These are phyloP conservation scores for Saturnispora saitoi DNA, from an alignment of 805 yeast genomes.

Conservation along the genomic window DNA sequence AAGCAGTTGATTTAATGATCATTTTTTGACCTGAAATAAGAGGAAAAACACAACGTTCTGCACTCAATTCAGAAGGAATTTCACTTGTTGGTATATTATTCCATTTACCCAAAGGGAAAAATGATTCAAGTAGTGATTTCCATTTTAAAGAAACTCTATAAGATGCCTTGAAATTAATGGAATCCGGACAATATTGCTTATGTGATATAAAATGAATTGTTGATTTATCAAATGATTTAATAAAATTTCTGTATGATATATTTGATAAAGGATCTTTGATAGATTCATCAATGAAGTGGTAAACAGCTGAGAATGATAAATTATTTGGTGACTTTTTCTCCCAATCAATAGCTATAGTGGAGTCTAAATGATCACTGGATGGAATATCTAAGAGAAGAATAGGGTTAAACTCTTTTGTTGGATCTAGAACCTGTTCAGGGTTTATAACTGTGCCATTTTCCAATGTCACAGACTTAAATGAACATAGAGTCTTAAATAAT, in stretches of 20 bases:
- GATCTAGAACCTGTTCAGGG: slow-evolving; percentile 69
- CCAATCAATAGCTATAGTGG: slow-evolving; percentile 24
- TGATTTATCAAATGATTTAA: slow-evolving; percentile 43
- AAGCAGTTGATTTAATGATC: slow-evolving; percentile 16
- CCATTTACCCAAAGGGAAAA: slow-evolving; percentile 36
- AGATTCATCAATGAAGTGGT: slow-evolving; percentile 67
- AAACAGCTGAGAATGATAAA: slow-evolving; percentile 39
- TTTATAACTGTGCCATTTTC: slow-evolving; percentile 49
- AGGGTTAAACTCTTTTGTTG: slow-evolving; percentile 47
- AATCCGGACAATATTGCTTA: slow-evolving; percentile 50
- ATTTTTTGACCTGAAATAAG: slow-evolving; percentile 25
- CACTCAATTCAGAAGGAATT: slow-evolving; percentile 18
- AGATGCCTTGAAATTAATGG: slow-evolving; percentile 48
- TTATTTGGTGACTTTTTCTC: slow-evolving; percentile 2
- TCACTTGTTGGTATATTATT: slow-evolving; percentile 22
- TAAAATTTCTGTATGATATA: slow-evolving; percentile 39
- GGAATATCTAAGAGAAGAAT: slow-evolving; percentile 73
- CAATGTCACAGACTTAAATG: slow-evolving; percentile 48
- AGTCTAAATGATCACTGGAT: slow-evolving; percentile 33
- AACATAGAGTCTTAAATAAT: slow-evolving; percentile 48
- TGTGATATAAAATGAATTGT: slow-evolving; percentile 70
- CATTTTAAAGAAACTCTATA: slow-evolving; percentile 48
- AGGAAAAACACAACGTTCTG: slow-evolving; percentile 20
- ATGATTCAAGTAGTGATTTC: slow-evolving; percentile 39
- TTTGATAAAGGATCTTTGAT: slow-evolving; percentile 32